A percentile compares a stretch with the other conserved stretches of the same genome.
Evolutionary conservation across 306 rosid species (phyloP).

Genomic region (Luffa acutangula): DNA sequence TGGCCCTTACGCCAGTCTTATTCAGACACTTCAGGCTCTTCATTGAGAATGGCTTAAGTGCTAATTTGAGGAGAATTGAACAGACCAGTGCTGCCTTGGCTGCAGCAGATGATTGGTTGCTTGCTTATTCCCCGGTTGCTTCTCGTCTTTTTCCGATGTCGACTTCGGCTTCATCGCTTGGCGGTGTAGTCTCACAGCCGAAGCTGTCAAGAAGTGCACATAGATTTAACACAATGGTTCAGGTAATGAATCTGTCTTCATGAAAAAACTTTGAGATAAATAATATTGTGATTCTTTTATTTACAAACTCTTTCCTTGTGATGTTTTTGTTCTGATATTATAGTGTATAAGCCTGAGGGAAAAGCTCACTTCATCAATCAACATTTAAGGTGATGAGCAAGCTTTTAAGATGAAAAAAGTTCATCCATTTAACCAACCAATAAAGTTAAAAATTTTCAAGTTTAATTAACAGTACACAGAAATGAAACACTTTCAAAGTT

Average conservation of each 20-base stretch:
- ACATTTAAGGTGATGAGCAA: neutral
- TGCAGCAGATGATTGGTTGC: conserved; percentile 71
- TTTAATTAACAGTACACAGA: too few relatives aligned
- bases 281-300: neutral
- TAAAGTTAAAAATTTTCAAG: too few relatives aligned
- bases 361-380: neutral
- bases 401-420: too few relatives aligned
- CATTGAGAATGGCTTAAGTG: conserved; percentile 42
- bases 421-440: too few relatives aligned
- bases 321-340: neutral
- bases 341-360: neutral
- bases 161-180: conserved; percentile 31
- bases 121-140: conserved; percentile 35
- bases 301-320: neutral
- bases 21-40: conserved; percentile 53
- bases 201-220: conserved; percentile 81
- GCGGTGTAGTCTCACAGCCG: conserved; percentile 29
- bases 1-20: conserved; percentile 72
- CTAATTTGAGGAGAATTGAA: conserved; percentile 66
- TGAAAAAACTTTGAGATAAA: neutral
- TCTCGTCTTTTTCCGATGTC: conserved; percentile 25
- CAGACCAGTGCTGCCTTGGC: conserved; percentile 68
- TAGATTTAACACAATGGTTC: conserved; percentile 69
- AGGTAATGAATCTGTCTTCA: conserved; percentile 31
- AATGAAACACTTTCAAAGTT: too few relatives aligned